Conservation (phyloP, 2,329 filamentous ascomycete genomes). For the Diaporthe sp. region DNA sequence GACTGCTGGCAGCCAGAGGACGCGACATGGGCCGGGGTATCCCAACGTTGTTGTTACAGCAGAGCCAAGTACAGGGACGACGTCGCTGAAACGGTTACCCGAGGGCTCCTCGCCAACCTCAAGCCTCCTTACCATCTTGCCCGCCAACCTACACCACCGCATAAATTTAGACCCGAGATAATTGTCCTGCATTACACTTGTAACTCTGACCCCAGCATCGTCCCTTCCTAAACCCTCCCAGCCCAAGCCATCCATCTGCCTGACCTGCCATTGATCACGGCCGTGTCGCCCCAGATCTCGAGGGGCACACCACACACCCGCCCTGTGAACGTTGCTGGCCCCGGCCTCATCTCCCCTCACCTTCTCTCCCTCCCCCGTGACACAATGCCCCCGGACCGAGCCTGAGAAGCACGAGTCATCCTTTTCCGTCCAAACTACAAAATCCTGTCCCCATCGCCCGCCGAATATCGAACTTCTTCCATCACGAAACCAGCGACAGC, state of each 20-base stretch:
- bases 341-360: neutral
- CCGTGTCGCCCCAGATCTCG: slow-evolving; percentile 30
- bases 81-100: slow-evolving; percentile 18
- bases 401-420: slow-evolving; percentile 33
- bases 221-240: neutral
- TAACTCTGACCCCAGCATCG: neutral
- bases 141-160: neutral
- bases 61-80: slow-evolving; percentile 12
- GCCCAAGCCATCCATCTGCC: neutral
- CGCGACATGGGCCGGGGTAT: slow-evolving; percentile 15
- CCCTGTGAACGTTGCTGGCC: slow-evolving; percentile 11
- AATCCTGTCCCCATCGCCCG: slow-evolving; percentile 1
- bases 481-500: slow-evolving; percentile 9
- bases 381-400: slow-evolving; percentile 28
- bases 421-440: slow-evolving; percentile 1
- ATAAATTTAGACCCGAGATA: slow-evolving; percentile 25
- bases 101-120: slow-evolving; percentile 14
- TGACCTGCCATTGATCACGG: slow-evolving; percentile 32
- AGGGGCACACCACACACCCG: neutral
- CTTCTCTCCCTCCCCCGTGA: slow-evolving; percentile 10
- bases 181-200: slow-evolving; percentile 1
- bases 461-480: neutral
- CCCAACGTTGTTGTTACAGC: slow-evolving; percentile 13
- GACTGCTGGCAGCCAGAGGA: neutral
- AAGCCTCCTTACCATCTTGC: neutral